These are phyloP conservation scores for Vitis amurensis DNA, from an alignment of 164 flowering plant species.

Conservation along the genomic window DNA sequence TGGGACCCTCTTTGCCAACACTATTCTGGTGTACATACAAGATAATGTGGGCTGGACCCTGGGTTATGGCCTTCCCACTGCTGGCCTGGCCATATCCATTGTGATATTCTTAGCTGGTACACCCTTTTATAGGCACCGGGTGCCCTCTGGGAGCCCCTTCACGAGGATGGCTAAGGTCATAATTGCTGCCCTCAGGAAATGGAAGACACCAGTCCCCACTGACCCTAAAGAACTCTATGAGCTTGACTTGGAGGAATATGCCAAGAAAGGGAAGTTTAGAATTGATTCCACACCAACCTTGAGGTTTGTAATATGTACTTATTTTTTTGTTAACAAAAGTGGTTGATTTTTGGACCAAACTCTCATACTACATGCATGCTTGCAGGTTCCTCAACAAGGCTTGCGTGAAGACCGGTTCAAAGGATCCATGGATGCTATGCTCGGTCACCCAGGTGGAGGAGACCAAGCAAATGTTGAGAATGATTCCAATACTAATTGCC, in stretches of 20 bases:
- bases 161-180: conserved; percentile 64
- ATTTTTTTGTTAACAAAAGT: too few species aligned
- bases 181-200: conserved; percentile 55
- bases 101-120: conserved; percentile 56
- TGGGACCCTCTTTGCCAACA: conserved; percentile 73
- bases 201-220: conserved; percentile 38
- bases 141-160: conserved; percentile 67
- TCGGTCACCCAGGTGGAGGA: conserved; percentile 71
- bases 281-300: conserved; percentile 52
- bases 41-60: conserved; percentile 79
- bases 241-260: conserved; percentile 47
- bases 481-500: conserved; percentile 53
- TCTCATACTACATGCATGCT: background rate
- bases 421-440: conserved; percentile 52
- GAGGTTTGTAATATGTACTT: conserved; percentile 34
- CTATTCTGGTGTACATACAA: conserved; percentile 65
- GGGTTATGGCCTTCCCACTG: conserved; percentile 66
- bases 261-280: conserved; percentile 39
- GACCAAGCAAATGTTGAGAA: conserved; percentile 59
- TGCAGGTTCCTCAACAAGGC: conserved; percentile 71
- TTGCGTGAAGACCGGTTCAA: conserved; percentile 41
- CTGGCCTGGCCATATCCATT: conserved; percentile 54
- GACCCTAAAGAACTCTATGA: conserved; percentile 64
- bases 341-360: too few species aligned
- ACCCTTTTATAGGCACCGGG: conserved; percentile 56